Base-by-base conservation (phyloP, 2,329 filamentous ascomycete genomes). In the Ceratocystis alfenasii region DNA sequence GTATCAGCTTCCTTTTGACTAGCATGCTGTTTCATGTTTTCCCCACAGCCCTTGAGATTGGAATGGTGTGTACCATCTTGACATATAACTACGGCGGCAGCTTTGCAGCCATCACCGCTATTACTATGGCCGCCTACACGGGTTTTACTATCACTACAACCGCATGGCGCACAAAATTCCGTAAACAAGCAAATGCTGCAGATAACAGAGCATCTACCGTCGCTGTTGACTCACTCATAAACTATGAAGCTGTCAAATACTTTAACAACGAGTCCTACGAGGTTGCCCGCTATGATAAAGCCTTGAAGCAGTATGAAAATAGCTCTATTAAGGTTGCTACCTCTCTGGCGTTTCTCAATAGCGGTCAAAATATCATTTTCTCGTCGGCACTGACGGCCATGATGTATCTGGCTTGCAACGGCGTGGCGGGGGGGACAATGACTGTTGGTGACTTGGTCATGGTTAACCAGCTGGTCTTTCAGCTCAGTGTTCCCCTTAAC, bases 181-280 rank as follows among this genome's bases (percentile, higher is more conserved):
- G 95, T 60, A 88, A 93, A 71, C 89, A 95, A 75, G 91, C 94
- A 48, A 99, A 99, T 74, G 90, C 91, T 5, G 95, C 94, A 0
- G 95, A 99, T 71, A 99, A 97, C 76, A 90, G 87, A 73, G 94
- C 90, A 0, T 95, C 93, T 0, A 97, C 93, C 0, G 90, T 97
- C 6, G 93, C 93, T 0, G 92, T 97, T 1, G 94, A 99, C 76
- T 96, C 92, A 0, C 79, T 99, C 63, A 96, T 99, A 79, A 99
- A 99, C 78, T 99, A 96, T 73, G 94, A 99, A 76, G 93, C 95
- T 15, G 94, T 99, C 73, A 99, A 99, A 77, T 96, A 97, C 78
- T 99, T 97, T 78, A 99, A 99, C 79, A 99, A 99, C 72, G 95
- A 99, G 73, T 90, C 88, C 70, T 97, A 91, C 70, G 94, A 99